phyloP scores from a whole-genome alignment of 2,329 filamentous ascomycete species.

The Orbilia quercus region DNA sequence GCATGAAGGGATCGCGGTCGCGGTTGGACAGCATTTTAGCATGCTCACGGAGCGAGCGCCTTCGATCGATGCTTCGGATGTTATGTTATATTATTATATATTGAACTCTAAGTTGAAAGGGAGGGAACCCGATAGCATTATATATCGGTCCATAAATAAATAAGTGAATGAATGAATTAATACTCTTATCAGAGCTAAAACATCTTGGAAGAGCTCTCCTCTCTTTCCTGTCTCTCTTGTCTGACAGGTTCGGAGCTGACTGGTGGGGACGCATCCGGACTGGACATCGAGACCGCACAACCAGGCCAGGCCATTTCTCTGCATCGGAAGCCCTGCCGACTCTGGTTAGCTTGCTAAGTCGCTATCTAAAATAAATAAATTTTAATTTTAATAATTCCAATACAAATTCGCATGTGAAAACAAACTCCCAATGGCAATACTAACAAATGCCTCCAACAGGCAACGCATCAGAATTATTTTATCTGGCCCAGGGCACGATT shows the following conservation, averaged over 20 bases:
- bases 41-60: slow-evolving; percentile 21
- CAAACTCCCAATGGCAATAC: slow-evolving; percentile 6
- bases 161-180: slow-evolving; percentile 1
- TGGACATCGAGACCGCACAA: not conserved
- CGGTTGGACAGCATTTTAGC: slow-evolving; percentile 56
- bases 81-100: no score
- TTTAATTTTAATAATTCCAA: no score
- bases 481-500: no score
- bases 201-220: slow-evolving; percentile 29
- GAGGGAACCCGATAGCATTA: slow-evolving; percentile 12
- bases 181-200: slow-evolving; percentile 34
- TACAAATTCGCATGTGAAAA: slow-evolving; percentile 44
- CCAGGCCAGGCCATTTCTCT: no score
- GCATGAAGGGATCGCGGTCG: slow-evolving; percentile 56
- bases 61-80: slow-evolving; percentile 13
- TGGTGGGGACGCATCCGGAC: slow-evolving; percentile 55
- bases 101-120: slow-evolving; percentile 5
- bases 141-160: slow-evolving; percentile 10
- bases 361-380: no score
- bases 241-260: slow-evolving; percentile 37
- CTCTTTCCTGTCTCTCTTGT: not conserved
- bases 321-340: slow-evolving; percentile 43
- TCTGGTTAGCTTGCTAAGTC: slow-evolving; percentile 18
- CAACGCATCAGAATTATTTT: no score
- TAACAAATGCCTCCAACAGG: no score